Evolutionary conservation across 2,329 filamentous ascomycete genomes (phyloP), one percentile per base, ranked within the genome.

Genomic region (Neonectria coccinea): DNA sequence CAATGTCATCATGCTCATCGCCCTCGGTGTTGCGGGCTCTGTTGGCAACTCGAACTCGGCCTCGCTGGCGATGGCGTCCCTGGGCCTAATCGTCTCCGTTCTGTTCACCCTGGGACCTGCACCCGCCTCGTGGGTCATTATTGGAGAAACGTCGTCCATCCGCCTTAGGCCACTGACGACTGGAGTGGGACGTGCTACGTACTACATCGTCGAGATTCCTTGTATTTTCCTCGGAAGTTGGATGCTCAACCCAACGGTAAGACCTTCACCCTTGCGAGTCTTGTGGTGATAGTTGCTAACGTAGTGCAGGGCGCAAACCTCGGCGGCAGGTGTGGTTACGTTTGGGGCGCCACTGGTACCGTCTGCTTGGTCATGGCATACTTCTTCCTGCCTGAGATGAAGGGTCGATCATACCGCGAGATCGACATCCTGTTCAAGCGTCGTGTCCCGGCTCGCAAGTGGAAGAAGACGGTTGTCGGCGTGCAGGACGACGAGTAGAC

Each of bases 91-190:
- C 69, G 82, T 91, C 72, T 91, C 89, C 29, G 86, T 91, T 60
- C 77, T 90, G 33, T 92, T 90, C 79, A 86, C 84, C 45, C 76
- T 89, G 16, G 87, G 86, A 69, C 87, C 87, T 27, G 89, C 87
- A 2, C 89, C 89, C 51, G 85, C 86, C 44, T 90, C 88, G 10
- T 91, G 85, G 84, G 86, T 88, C 78, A 88, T 91, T 69, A 91
- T 91, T 51, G 88, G 85, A 69, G 89, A 91, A 77, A 91, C 89
- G 2, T 89, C 89, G 0, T 80, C 89, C 55, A 84, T 91, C 59
- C 88, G 89, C 66, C 88, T 91, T 31, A 77, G 89, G 52, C 86
- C 89, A 51, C 79, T 91, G n/a, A 91, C 86, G 3, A 91, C 88
- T 25, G 89, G 88, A 76, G 78, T 90, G 54, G 89, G 89, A 74